Percentiles rank a stretch among this genome's conserved stretches.
Evolutionary conservation across 1,139 yeast genomes (phyloP).

Genomic region (Geotrichum australiense): DNA sequence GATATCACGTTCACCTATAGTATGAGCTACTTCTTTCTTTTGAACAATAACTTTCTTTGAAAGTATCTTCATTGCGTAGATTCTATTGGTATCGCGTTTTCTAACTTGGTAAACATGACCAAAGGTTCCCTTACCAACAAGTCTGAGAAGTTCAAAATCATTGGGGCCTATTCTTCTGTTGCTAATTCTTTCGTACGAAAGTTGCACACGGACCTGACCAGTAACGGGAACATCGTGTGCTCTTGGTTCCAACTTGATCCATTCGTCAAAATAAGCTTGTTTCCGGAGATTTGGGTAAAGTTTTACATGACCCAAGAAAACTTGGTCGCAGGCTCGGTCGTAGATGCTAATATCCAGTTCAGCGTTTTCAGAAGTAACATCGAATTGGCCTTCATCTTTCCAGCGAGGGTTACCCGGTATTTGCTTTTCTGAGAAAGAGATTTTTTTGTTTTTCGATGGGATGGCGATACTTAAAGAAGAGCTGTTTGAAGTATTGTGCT

Average conservation of each 20-base stretch:
- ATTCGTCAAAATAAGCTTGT: constrained; percentile 43
- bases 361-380: constrained; percentile 68
- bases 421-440: constrained; percentile 1
- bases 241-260: constrained; percentile 72
- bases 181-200: constrained; percentile 64
- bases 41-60: constrained; percentile 91
- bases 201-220: constrained; percentile 68
- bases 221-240: constrained; percentile 67
- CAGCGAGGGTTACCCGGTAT: constrained; percentile 54
- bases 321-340: constrained; percentile 75
- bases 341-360: constrained; percentile 81
- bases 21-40: constrained; percentile 95
- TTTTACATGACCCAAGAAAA: constrained; percentile 78
- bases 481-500: constrained; percentile 2
- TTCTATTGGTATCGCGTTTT: constrained; percentile 78
- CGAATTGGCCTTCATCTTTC: constrained; percentile 90
- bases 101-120: constrained; percentile 96
- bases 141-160: constrained; percentile 83
- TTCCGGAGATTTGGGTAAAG: constrained; percentile 57
- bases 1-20: constrained; percentile 93
- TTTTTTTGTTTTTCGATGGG: constrained; percentile 38
- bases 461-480: constrained; percentile 35
- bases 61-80: constrained; percentile 95
- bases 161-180: constrained; percentile 84
- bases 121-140: constrained; percentile 93